Evolutionary conservation across 106 monocot genomes (phyloP), one percentile per base, ranked within the genome.

Genomic region (Amphibolis antarctica): DNA sequence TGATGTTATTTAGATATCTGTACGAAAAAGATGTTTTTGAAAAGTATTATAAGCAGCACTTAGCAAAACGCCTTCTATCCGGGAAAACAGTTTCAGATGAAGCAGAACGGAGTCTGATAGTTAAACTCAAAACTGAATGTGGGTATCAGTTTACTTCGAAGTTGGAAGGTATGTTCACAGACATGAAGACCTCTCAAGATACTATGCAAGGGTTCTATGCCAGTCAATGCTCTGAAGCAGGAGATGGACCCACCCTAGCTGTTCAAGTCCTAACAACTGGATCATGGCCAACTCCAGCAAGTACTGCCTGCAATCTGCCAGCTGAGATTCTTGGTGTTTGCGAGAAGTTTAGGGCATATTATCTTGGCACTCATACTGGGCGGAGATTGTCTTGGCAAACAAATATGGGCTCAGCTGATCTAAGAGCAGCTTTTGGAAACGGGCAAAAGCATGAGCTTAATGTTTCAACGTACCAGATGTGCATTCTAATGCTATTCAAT

Each of bases 381-480:
- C 58, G 93, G 64, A 80, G 88, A 68, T 74, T 93, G 67, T 75
- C 88, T 27, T 93, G 93, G 93, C 93, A 88, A 65, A 93, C 88
- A 31, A 93, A 77, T 45, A 93, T 93, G 88, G 93, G 93, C 54
- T 81, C 88, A 13, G 93, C 93, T 15, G 93, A 93, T 57, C 28
- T 93, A 12, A 88, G 83, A 31, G 87, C 85, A 5, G 81, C 72
- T 23, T 93, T 93, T 69, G 86, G 72, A 4, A 83, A 83, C 60
- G 77, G 80, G 21, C 87, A 83, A 69, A 80, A 81, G 77, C 87
- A 88, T 17, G 87, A 88, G 69, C 69, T 88, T 27, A 88, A 83
- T 67, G 87, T 93, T 28, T 93, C 93, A 0, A 93, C 93, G 13
- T 85, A 93, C 46, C 93, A 93, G 66, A 93, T 93, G 93, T 93